A percentile compares a stretch with the other conserved stretches of the same genome.
Evolutionary conservation across 73 alveolate species (phyloP).

Genomic region (Paramecium biaurelia): DNA sequence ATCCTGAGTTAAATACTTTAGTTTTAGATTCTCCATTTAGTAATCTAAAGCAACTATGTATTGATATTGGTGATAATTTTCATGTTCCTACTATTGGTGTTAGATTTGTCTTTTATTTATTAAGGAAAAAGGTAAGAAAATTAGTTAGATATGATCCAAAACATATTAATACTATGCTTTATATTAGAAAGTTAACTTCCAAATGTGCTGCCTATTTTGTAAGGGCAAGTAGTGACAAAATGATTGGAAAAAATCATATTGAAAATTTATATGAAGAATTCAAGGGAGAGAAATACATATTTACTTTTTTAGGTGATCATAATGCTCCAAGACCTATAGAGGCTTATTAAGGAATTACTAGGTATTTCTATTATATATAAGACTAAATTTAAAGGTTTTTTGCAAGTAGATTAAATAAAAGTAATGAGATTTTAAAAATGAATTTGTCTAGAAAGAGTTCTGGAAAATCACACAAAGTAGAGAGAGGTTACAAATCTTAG

Average conservation of each 20-base stretch:
- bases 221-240: slow-evolving; percentile 35
- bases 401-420: background rate
- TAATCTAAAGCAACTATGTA: slow-evolving; percentile 47
- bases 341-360: background rate
- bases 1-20: slow-evolving; percentile 74
- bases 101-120: slow-evolving; percentile 33
- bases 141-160: slow-evolving; percentile 39
- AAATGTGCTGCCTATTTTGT: background rate
- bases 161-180: background rate
- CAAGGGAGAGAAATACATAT: slow-evolving; percentile 32
- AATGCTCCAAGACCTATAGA: slow-evolving; percentile 12
- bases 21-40: slow-evolving; percentile 89
- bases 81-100: slow-evolving; percentile 39
- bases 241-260: slow-evolving; percentile 19
- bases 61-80: slow-evolving; percentile 44
- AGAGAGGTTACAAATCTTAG: background rate
- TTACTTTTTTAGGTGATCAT: slow-evolving; percentile 29
- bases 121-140: slow-evolving; percentile 12
- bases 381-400: background rate
- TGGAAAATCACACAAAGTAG: background rate
- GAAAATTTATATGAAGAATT: slow-evolving; percentile 1
- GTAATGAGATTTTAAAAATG: background rate
- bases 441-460: background rate
- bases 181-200: background rate
- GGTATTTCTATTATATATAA: background rate